Evolutionary conservation across 192 early-diverging fungal species (phyloP).

Genomic region (Coemansia sp.): DNA sequence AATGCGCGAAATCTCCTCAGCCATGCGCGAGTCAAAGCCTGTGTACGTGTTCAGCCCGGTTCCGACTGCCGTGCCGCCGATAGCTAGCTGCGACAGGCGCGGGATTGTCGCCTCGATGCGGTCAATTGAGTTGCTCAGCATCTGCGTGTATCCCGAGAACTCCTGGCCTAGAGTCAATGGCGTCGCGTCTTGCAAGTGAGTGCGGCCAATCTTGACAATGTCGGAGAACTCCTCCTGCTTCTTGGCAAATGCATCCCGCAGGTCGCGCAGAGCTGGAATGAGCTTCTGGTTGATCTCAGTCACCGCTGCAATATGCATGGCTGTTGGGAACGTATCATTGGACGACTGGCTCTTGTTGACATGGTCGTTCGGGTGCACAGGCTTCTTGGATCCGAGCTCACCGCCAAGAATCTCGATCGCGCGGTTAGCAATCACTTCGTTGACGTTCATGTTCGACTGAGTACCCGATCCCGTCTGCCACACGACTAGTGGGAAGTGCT

Average conservation of each 20-base stretch:
- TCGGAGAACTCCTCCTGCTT: slow-evolving; percentile 82
- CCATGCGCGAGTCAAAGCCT: slow-evolving; percentile 91
- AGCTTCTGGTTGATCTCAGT: slow-evolving; percentile 80
- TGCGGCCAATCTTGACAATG: slow-evolving; percentile 99
- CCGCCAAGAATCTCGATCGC: slow-evolving; percentile 94
- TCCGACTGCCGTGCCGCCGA: slow-evolving; percentile 96
- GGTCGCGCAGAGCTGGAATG: slow-evolving; percentile 78
- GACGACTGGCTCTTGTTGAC: slow-evolving; percentile 99
- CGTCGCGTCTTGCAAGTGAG: slow-evolving; percentile 98
- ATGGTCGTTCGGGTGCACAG: slow-evolving; percentile 99
- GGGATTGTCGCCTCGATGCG: slow-evolving; percentile 82
- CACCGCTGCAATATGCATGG: slow-evolving; percentile 98
- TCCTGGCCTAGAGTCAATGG: slow-evolving; percentile 98
- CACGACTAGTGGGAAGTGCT: slow-evolving; percentile 98
- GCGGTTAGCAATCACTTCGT: slow-evolving; percentile 98
- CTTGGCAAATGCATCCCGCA: slow-evolving; percentile 76
- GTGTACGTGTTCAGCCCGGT: slow-evolving; percentile 95
- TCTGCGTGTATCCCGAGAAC: slow-evolving; percentile 96
- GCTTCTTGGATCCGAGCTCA: slow-evolving; percentile 88
- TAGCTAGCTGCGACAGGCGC: slow-evolving; percentile 89
- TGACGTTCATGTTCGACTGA: slow-evolving; percentile 98
- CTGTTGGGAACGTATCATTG: slow-evolving; percentile 99
- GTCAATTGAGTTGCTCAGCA: slow-evolving; percentile 85
- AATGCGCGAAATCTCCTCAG: slow-evolving; percentile 80
- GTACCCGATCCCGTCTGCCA: slow-evolving; percentile 99